These are phyloP conservation scores for Claviceps purpurea DNA, from an alignment of 2,329 filamentous ascomycete genomes.

Conservation along the genomic window DNA sequence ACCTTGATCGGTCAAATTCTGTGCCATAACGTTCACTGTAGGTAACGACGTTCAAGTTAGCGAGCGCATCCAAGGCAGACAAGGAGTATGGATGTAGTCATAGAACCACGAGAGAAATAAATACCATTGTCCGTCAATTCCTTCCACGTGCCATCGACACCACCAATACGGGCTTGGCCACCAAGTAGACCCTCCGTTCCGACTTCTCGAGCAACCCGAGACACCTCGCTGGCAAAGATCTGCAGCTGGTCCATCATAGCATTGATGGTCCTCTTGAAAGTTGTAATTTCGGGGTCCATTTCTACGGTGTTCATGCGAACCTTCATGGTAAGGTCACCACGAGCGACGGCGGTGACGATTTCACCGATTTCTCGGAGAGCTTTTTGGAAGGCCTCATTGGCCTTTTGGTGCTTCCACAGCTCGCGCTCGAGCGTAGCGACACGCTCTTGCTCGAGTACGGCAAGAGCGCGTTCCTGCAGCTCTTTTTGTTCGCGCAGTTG, in stretches of 20 bases:
- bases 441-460: slow-evolving; percentile 72
- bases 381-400: slow-evolving; percentile 97
- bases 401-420: slow-evolving; percentile 92
- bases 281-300: slow-evolving; percentile 96
- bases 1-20: slow-evolving; percentile 67
- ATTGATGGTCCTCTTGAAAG: slow-evolving; percentile 96
- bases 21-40: slow-evolving; percentile 68
- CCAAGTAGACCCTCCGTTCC: slow-evolving; percentile 90
- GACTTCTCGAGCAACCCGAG: slow-evolving; percentile 85
- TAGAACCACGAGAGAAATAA: neutral
- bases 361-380: slow-evolving; percentile 91
- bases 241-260: slow-evolving; percentile 98
- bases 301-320: slow-evolving; percentile 90
- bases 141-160: slow-evolving; percentile 94
- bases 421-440: slow-evolving; percentile 85
- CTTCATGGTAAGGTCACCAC: slow-evolving; percentile 92
- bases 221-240: slow-evolving; percentile 93
- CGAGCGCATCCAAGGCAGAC: neutral
- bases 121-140: slow-evolving; percentile 78
- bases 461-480: slow-evolving; percentile 69
- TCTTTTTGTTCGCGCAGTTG: slow-evolving; percentile 78
- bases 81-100: neutral
- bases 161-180: slow-evolving; percentile 84
- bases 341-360: slow-evolving; percentile 91
- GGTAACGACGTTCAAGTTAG: slow-evolving; percentile 10